phyloP scores from a whole-genome alignment of 2,329 filamentous ascomycete species.

The Myrmaecium sp. region DNA sequence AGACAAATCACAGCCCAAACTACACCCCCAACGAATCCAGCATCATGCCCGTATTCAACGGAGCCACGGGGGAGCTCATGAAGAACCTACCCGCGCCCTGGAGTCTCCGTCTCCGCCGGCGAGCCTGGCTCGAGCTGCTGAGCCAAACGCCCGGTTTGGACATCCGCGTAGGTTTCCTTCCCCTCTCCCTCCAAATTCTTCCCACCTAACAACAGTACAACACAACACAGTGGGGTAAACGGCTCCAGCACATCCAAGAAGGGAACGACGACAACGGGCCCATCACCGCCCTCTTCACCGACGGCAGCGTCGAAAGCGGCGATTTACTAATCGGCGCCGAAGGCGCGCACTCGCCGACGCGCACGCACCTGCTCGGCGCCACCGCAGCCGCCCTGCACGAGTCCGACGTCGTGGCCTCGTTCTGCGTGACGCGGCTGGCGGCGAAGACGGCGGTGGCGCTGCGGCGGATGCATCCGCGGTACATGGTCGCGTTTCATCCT shows the following conservation, averaged over 20 bases:
- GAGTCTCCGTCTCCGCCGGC: slow-evolving; percentile 17
- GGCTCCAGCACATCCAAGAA: not conserved
- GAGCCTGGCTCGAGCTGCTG: slow-evolving; percentile 17
- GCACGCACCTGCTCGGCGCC: slow-evolving; percentile 11
- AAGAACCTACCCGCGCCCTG: slow-evolving; percentile 12
- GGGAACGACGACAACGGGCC: slow-evolving; percentile 22
- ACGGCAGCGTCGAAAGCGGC: slow-evolving; percentile 15
- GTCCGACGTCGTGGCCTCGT: slow-evolving; percentile 28
- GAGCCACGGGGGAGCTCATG: slow-evolving; percentile 18
- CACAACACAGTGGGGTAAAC: not conserved
- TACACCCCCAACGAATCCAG: no score
- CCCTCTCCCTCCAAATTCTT: not conserved
- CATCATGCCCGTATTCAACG: slow-evolving; percentile 9
- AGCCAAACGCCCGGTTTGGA: slow-evolving; percentile 13
- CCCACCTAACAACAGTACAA: not conserved
- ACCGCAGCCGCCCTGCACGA: slow-evolving; percentile 15
- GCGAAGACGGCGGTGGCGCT: slow-evolving; percentile 27
- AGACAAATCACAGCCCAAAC: no score
- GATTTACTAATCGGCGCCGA: slow-evolving; percentile 21
- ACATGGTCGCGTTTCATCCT: slow-evolving; percentile 27
- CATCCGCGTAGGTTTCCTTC: slow-evolving; percentile 6
- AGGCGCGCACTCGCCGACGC: slow-evolving; percentile 8
- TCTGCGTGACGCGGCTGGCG: slow-evolving; percentile 26
- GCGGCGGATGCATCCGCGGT: slow-evolving; percentile 28
- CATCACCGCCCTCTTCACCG: slow-evolving; percentile 17